phyloP scores from a whole-genome alignment of 805 yeast species.

The Teunomyces pallodes region DNA sequence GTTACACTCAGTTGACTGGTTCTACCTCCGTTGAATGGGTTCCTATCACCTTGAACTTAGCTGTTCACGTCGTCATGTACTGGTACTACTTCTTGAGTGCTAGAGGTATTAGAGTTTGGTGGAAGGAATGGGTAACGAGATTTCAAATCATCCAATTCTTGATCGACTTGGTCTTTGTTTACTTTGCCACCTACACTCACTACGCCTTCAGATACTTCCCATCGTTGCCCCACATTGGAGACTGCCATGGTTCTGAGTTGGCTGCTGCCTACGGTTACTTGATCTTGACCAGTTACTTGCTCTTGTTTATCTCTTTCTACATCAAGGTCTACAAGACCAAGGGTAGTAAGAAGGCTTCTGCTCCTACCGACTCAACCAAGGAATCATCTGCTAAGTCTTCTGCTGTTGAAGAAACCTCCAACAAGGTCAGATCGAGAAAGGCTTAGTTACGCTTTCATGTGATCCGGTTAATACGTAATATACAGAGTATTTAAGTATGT shows the following conservation, averaged over 20 bases:
- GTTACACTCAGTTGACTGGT: slow-evolving; percentile 91
- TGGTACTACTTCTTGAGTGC: slow-evolving; percentile 94
- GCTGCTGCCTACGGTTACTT: slow-evolving; percentile 92
- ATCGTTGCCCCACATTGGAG: slow-evolving; percentile 66
- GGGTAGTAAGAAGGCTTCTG: slow-evolving; percentile 16
- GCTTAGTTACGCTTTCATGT: slow-evolving; percentile 18
- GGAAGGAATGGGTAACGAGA: slow-evolving; percentile 99
- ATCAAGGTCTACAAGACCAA: slow-evolving; percentile 72
- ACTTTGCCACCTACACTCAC: slow-evolving; percentile 91
- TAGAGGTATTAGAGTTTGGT: slow-evolving; percentile 94
- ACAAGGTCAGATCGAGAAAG: slow-evolving; percentile 35
- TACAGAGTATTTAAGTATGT: background rate
- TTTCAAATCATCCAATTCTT: slow-evolving; percentile 93
- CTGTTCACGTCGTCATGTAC: slow-evolving; percentile 95
- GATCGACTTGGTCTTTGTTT: slow-evolving; percentile 85
- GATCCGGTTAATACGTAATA: background rate
- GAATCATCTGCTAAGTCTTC: slow-evolving; percentile 5
- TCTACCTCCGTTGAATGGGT: slow-evolving; percentile 93
- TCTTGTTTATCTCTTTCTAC: slow-evolving; percentile 90
- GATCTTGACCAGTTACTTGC: slow-evolving; percentile 82
- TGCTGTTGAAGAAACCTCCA: slow-evolving; percentile 11
- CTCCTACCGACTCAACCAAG: slow-evolving; percentile 8
- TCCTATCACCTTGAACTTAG: slow-evolving; percentile 82
- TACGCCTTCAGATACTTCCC: slow-evolving; percentile 68
- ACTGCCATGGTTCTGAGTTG: slow-evolving; percentile 87